Conservation (phyloP, 345 rosid genomes). For the Dovyalis caffra region DNA sequence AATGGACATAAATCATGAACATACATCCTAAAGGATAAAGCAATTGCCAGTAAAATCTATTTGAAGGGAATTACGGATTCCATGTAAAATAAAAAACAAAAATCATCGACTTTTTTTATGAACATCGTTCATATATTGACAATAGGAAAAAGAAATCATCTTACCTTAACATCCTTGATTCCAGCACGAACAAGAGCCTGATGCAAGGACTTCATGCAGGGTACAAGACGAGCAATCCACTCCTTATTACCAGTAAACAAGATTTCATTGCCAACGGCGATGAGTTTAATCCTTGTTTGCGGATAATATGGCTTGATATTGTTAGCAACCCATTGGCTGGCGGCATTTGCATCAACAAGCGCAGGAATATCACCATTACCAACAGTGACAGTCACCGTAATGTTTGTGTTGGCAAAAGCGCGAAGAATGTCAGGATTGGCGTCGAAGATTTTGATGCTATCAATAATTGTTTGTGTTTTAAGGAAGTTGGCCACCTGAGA, state of each 20-base stretch:
- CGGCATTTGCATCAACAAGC: constrained; percentile 34
- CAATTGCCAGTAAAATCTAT: not conserved
- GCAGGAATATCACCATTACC: constrained; percentile 60
- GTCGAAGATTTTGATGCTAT: constrained; percentile 69
- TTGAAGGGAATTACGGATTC: not conserved
- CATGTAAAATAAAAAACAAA: not conserved
- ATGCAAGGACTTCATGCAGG: constrained; percentile 61
- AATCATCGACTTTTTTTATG: not conserved
- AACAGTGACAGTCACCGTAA: constrained; percentile 53
- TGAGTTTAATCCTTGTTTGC: constrained; percentile 56
- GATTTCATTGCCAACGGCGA: constrained; percentile 76
- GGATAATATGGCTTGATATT: constrained; percentile 65
- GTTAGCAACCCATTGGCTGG: constrained; percentile 55
- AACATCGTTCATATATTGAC: not conserved
- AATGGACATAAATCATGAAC: not conserved
- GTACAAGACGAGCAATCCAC: constrained; percentile 52
- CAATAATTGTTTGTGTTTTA: constrained; percentile 53
- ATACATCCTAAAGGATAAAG: no score
- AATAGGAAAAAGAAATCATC: not conserved
- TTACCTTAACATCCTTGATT: constrained; percentile 57
- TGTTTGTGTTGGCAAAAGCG: constrained; percentile 65
- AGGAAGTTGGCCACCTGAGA: constrained; percentile 67
- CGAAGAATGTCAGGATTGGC: constrained; percentile 60
- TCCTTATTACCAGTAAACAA: constrained; percentile 37
- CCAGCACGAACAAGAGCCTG: constrained; percentile 58